phyloP scores from a whole-genome alignment of 305 asterid genomes.

The Rubia peregrina region DNA sequence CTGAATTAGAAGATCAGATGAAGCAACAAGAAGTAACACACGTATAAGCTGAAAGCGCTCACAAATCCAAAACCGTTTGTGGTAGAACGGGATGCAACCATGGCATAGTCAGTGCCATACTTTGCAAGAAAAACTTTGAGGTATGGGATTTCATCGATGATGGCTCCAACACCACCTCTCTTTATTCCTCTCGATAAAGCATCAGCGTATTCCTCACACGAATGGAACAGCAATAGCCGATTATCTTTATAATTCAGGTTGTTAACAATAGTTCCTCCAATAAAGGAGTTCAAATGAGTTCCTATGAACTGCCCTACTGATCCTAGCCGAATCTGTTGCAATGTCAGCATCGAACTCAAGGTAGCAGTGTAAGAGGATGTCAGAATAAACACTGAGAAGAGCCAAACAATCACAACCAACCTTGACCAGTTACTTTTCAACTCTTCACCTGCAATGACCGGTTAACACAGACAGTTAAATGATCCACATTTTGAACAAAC shows the following conservation, averaged over 20 bases:
- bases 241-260: slow-evolving; percentile 1
- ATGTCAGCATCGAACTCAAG: slow-evolving; percentile 35
- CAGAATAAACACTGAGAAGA: slow-evolving; percentile 35
- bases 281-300: slow-evolving; percentile 5
- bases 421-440: slow-evolving; percentile 29
- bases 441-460: slow-evolving; percentile 6
- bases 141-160: slow-evolving; percentile 29
- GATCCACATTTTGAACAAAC: background rate
- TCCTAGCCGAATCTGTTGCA: slow-evolving; percentile 22
- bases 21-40: background rate
- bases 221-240: background rate
- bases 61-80: slow-evolving; percentile 26
- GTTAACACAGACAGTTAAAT: background rate
- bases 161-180: slow-evolving; percentile 21
- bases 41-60: slow-evolving; percentile 8
- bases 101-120: slow-evolving; percentile 14
- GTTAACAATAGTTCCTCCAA: background rate
- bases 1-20: background rate
- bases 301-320: slow-evolving; percentile 23
- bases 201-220: slow-evolving; percentile 10
- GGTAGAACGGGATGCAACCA: slow-evolving; percentile 17
- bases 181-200: slow-evolving; percentile 12
- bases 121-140: slow-evolving; percentile 19
- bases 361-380: slow-evolving; percentile 36
- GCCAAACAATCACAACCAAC: slow-evolving; percentile 32